phyloP scores from a whole-genome alignment of 2,329 filamentous ascomycete species.

The Onygenales sp. region DNA sequence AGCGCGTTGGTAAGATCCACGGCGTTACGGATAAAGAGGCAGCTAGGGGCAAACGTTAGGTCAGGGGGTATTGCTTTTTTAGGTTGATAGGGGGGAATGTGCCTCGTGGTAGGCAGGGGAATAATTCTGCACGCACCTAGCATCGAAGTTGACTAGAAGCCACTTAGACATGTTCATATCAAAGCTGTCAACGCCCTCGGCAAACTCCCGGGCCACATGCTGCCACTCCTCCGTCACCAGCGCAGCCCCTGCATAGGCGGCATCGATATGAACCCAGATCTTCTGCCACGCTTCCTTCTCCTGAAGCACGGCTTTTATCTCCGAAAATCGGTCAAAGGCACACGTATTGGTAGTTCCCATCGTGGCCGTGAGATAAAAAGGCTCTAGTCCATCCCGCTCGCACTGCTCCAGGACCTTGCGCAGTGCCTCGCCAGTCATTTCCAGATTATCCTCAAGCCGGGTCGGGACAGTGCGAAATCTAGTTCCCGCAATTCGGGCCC shows the following conservation, averaged over 20 bases:
- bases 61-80: not conserved
- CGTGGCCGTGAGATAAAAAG: slow-evolving; percentile 77
- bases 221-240: slow-evolving; percentile 75
- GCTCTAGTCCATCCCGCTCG: slow-evolving; percentile 60
- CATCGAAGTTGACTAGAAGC: slow-evolving; percentile 89
- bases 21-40: slow-evolving; percentile 68
- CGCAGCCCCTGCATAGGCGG: slow-evolving; percentile 81
- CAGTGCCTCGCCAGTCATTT: slow-evolving; percentile 58
- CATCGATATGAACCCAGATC: slow-evolving; percentile 90
- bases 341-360: slow-evolving; percentile 84
- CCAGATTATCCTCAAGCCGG: slow-evolving; percentile 52
- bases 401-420: slow-evolving; percentile 54
- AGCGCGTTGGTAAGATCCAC: slow-evolving; percentile 70
- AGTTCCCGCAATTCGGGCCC: slow-evolving; percentile 76
- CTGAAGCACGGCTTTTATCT: slow-evolving; percentile 49
- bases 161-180: slow-evolving; percentile 98
- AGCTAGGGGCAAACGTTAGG: slow-evolving; percentile 41
- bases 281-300: slow-evolving; percentile 40
- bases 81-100: no score
- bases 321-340: slow-evolving; percentile 70
- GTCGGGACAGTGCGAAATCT: slow-evolving; percentile 63
- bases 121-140: slow-evolving; percentile 27
- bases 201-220: slow-evolving; percentile 51
- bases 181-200: slow-evolving; percentile 67
- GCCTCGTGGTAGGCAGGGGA: no score